A percentile compares a stretch with the other conserved stretches of the same genome.
Conservation (phyloP, 2,329 filamentous ascomycete genomes). For the Ciborinia camelliae region DNA sequence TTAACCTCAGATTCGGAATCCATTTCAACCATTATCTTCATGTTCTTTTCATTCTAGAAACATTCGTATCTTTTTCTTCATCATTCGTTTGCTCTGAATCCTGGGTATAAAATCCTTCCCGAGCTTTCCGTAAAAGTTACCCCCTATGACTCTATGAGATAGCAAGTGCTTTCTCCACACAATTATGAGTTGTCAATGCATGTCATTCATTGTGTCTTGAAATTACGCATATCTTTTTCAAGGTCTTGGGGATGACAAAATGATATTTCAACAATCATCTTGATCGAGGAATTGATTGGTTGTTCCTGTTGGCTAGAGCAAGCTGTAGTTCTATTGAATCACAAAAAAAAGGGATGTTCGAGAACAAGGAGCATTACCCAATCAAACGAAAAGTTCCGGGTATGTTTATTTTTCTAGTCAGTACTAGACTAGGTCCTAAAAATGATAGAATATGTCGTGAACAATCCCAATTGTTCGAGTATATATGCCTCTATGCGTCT, state of each 20-base stretch:
- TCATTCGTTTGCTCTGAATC: not conserved
- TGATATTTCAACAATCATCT: not conserved
- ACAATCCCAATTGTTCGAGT: not conserved
- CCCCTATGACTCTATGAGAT: not conserved
- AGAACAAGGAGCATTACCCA: not conserved
- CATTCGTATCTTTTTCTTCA: not conserved
- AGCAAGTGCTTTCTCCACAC: constrained; percentile 15
- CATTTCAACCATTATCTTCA: not conserved
- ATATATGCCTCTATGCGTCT: not conserved
- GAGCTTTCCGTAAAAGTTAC: not conserved
- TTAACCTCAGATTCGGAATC: not conserved
- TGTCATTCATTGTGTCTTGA: not conserved
- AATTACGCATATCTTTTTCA: not conserved
- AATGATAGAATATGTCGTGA: not conserved
- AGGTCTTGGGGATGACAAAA: not conserved
- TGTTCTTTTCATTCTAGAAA: not conserved
- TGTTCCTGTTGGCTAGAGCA: not conserved
- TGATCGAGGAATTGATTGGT: not conserved
- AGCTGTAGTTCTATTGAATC: not conserved
- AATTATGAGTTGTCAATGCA: constrained; percentile 15
- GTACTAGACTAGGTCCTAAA: not conserved
- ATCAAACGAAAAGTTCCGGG: not conserved
- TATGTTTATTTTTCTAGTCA: not conserved
- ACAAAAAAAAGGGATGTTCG: not conserved
- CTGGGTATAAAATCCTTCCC: constrained; percentile 1